Percentiles rank a stretch among this genome's conserved stretches.
Conservation (phyloP, 2,329 filamentous ascomycete species). For the Xylariales sp. region DNA sequence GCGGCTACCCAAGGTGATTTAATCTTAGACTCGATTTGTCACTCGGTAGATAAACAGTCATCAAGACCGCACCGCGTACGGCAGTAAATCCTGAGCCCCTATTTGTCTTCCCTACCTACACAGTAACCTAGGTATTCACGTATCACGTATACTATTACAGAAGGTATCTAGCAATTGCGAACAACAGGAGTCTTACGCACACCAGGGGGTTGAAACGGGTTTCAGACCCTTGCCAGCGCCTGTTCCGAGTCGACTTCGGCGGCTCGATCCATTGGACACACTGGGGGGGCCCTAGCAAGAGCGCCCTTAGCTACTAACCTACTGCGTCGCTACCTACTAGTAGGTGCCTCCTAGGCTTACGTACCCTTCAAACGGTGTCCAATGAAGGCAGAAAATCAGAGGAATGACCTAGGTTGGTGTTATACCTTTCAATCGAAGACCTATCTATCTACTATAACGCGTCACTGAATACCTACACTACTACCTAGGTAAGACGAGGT, state of each 20-base stretch:
- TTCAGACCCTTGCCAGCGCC: conserved; percentile 26
- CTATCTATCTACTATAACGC: too few relatives aligned
- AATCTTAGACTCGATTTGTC: conserved; percentile 2
- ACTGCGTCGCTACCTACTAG: neutral
- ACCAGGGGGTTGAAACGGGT: conserved; percentile 32
- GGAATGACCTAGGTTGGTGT: too few relatives aligned
- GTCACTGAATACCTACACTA: too few relatives aligned
- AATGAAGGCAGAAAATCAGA: neutral
- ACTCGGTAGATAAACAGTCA: neutral
- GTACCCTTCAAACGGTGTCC: neutral
- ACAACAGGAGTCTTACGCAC: neutral
- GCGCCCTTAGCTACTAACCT: conserved; percentile 18
- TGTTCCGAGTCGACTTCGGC: conserved; percentile 8
- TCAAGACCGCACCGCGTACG: too few relatives aligned
- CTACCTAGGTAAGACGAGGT: too few relatives aligned
- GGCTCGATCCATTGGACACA: conserved; percentile 22
- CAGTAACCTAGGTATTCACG: neutral
- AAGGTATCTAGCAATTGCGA: too few relatives aligned
- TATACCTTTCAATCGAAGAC: neutral
- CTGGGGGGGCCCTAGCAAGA: neutral
- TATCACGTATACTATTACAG: neutral
- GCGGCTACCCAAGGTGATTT: too few relatives aligned
- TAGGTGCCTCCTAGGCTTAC: neutral
- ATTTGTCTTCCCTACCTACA: neutral
- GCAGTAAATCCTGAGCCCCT: neutral